phyloP scores from a whole-genome alignment of 2,329 filamentous ascomycete species.

The Pseudogymnoascus sp. region DNA sequence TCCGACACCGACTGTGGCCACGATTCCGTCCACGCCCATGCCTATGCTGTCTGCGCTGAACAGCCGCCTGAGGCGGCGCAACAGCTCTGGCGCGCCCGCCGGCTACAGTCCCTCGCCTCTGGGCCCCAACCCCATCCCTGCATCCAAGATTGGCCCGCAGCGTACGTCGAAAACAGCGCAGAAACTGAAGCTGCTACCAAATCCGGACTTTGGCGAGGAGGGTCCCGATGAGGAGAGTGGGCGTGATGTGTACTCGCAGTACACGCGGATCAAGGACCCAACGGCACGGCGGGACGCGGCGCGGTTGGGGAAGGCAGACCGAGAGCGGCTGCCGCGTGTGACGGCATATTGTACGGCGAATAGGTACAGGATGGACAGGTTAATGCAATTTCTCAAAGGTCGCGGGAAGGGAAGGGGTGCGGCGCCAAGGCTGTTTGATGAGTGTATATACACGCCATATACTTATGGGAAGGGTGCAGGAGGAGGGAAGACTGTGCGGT shows the following conservation, averaged over 20 bases:
- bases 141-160: conserved; percentile 81
- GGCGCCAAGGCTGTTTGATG: conserved; percentile 87
- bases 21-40: conserved; percentile 36
- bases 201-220: conserved; percentile 74
- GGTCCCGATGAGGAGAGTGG: conserved; percentile 80
- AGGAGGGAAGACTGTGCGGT: not conserved
- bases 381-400: conserved; percentile 88
- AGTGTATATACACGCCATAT: conserved; percentile 95
- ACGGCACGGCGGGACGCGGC: conserved; percentile 88
- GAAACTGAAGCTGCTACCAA: conserved; percentile 94
- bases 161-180: conserved; percentile 91
- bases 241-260: conserved; percentile 93
- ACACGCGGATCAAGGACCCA: conserved; percentile 94
- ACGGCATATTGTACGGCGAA: conserved; percentile 96
- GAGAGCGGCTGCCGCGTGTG: conserved; percentile 77
- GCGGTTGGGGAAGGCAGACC: conserved; percentile 83
- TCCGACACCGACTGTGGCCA: conserved; percentile 55
- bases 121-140: conserved; percentile 28
- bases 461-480: conserved; percentile 48
- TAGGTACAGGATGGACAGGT: conserved; percentile 78
- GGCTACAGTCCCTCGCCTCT: conserved; percentile 32
- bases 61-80: conserved; percentile 76
- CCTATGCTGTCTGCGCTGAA: conserved; percentile 74
- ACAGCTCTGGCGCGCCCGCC: conserved; percentile 64
- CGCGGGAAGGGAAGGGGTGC: conserved; percentile 68